Evolutionary conservation across 2,329 filamentous ascomycete species (phyloP), one percentile per base, ranked within the genome.

Genomic region (Botryotinia globosa): DNA sequence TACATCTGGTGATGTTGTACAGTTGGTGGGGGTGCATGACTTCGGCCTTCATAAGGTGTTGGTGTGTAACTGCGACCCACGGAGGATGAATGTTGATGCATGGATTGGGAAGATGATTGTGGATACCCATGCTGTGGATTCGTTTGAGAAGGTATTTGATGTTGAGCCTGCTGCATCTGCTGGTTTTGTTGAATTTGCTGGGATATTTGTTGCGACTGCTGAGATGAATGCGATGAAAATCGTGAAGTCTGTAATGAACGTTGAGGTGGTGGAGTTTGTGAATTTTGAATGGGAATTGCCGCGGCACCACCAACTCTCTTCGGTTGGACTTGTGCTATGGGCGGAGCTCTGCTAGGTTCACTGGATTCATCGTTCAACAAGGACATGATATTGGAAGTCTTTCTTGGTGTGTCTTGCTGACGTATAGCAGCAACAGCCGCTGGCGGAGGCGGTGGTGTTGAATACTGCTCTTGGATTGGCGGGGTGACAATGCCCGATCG

Each of bases 381-480:
- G 0, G 88, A 87, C 85, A 90, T 89, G 74, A 91, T 85, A 75
- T 83, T 90, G 22, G 88, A 90, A 12, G 85, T 89, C 82, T 90
- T 90, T n/a, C 86, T 84, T 75, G 87, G 86, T 3, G 81, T 79
- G 4, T 84, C 80, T 54, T 83, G 83, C 39, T 82, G 80, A 20
- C 83, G 79, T 10, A 81, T 76, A 58, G 85, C 79, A 56, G 84
- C 80, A 42, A 84, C 81, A 34, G 84, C 79, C n/a, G 83, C 78
- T 48, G 74, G 69, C 51, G 72, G 73, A 8, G 76, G 72, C 22
- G 73, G 75, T 10, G 77, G 76, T 61, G 74, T 71, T 25, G 76
- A 69, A 58, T 78, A 78, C 65, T 75, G 74, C 34, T 80, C 79
- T 63, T 78, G 77, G 44, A 69, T 74, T 4, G 73, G 45, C 34